Conservation (phyloP, 352 stramenopile species). For the Plasmopara viticola region DNA sequence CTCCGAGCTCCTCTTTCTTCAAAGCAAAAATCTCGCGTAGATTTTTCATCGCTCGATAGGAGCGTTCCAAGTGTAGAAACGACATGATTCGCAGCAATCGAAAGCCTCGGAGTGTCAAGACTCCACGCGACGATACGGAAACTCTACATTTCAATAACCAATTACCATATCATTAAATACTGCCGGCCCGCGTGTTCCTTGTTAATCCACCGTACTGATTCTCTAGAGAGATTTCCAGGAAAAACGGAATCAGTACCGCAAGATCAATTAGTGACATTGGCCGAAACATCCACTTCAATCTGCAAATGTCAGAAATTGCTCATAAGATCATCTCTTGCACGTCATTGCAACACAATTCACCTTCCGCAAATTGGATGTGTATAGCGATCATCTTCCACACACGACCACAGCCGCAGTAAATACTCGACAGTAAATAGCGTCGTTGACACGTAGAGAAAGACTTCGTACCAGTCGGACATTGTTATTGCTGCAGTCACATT, state of each 20-base stretch:
- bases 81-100: constrained; percentile 74
- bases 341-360: constrained; percentile 16
- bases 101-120: constrained; percentile 65
- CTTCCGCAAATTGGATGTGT: constrained; percentile 42
- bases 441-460: constrained; percentile 74
- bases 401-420: constrained; percentile 69
- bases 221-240: constrained; percentile 68
- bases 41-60: constrained; percentile 74
- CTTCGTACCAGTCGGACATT: constrained; percentile 56
- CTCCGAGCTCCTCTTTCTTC: constrained; percentile 71
- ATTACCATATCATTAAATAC: constrained; percentile 2
- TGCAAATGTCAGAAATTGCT: constrained; percentile 6
- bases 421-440: constrained; percentile 75
- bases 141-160: constrained; percentile 19
- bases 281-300: constrained; percentile 69
- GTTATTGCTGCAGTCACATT: constrained; percentile 21
- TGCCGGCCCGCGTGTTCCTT: neutral
- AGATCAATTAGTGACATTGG: constrained; percentile 81
- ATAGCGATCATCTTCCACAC: constrained; percentile 68
- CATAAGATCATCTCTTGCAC: no score
- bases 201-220: constrained; percentile 35
- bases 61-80: constrained; percentile 71
- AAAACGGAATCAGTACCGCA: constrained; percentile 70
- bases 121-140: constrained; percentile 34
- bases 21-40: constrained; percentile 62